Percentiles rank a stretch among this genome's conserved stretches.
Conservation (phyloP, 306 rosid species). For the Arachis hypogaea region DNA sequence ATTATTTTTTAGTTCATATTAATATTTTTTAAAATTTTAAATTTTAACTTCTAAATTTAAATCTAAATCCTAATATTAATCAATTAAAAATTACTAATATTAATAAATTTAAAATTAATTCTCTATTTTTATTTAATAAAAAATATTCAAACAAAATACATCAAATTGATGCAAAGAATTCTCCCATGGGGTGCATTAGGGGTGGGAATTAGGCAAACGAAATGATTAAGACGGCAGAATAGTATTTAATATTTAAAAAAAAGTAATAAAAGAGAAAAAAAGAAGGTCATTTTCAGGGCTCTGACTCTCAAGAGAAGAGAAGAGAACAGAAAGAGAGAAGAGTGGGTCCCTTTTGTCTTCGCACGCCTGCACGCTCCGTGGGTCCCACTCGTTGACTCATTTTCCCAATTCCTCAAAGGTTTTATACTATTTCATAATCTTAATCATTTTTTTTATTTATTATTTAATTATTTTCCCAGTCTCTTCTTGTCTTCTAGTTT, state of each 20-base stretch:
- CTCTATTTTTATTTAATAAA: too few species aligned
- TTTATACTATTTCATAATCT: neutral
- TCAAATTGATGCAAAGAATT: too few species aligned
- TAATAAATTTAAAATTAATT: too few species aligned
- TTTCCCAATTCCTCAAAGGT: conserved; percentile 15
- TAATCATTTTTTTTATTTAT: neutral
- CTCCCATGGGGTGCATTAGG: too few species aligned
- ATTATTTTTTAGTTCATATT: too few species aligned
- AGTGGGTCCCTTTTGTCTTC: conserved; percentile 56
- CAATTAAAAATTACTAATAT: too few species aligned
- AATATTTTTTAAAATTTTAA: too few species aligned
- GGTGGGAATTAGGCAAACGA: neutral
- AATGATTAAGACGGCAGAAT: neutral
- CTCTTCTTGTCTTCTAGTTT: neutral
- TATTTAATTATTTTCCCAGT: neutral
- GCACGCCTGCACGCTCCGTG: conserved; percentile 94
- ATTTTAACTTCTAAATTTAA: too few species aligned
- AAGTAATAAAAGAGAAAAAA: neutral
- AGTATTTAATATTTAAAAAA: neutral
- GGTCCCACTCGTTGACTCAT: conserved; percentile 66
- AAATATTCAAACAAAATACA: too few species aligned
- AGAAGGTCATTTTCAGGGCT: conserved; percentile 67
- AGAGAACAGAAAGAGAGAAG: neutral
- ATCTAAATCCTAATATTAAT: too few species aligned
- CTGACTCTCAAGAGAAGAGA: conserved; percentile 71